These are phyloP conservation scores for Phaeosphaeriaceae sp. DNA, from an alignment of 2,329 filamentous ascomycete genomes.

Conservation along the genomic window DNA sequence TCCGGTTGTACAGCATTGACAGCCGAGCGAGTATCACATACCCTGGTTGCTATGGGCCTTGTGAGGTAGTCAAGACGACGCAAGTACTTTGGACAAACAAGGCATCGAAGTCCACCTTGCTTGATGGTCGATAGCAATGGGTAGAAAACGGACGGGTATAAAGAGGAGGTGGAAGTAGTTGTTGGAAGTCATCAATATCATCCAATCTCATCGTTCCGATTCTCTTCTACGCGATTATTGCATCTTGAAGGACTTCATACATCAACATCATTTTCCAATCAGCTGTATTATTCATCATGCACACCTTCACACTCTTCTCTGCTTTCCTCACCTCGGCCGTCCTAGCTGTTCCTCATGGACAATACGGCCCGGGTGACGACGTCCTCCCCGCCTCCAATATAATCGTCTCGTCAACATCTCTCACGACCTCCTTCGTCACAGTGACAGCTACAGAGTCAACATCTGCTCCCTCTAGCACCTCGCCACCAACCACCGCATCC, in stretches of 20 bases:
- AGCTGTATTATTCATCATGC: constrained; percentile 10
- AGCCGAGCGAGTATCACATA: constrained; percentile 13
- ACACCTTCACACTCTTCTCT: constrained; percentile 9
- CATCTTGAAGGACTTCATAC: background rate
- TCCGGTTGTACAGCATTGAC: constrained; percentile 14
- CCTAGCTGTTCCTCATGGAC: constrained; percentile 2
- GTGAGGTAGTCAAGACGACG: constrained; percentile 3
- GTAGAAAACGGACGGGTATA: constrained; percentile 7
- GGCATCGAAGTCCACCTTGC: constrained; percentile 9
- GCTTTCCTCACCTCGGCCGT: constrained; percentile 10
- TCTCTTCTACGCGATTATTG: background rate
- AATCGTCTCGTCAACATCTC: background rate
- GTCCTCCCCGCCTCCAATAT: background rate
- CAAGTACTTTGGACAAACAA: constrained; percentile 8
- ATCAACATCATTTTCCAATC: background rate
- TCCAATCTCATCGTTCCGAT: background rate
- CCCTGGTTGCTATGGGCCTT: constrained; percentile 7
- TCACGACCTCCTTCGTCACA: background rate
- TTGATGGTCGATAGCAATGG: background rate
- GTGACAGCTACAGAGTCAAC: too few species aligned
- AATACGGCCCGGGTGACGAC: background rate
- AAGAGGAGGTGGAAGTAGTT: constrained; percentile 1
- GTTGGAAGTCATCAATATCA: constrained; percentile 1
- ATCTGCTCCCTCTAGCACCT: background rate
- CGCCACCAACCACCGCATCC: background rate